phyloP scores from a whole-genome alignment of 78 protist genomes.

The Speleostelium caveatum region DNA sequence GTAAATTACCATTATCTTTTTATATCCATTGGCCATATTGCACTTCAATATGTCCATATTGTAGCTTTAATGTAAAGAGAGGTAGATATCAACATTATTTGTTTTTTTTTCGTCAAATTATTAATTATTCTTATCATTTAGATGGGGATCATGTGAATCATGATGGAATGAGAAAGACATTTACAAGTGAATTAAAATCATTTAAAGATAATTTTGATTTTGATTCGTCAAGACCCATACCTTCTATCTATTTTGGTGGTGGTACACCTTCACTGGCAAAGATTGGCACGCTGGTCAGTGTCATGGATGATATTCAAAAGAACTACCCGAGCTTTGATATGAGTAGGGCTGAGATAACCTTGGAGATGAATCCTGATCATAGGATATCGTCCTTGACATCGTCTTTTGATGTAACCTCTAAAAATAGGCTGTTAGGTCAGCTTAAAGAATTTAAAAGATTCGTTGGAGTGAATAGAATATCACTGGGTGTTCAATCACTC shows the following conservation, averaged over 20 bases:
- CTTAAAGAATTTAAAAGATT: slow-evolving; percentile 49
- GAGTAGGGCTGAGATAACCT: slow-evolving; percentile 35
- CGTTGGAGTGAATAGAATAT: slow-evolving; percentile 58
- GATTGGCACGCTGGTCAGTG: slow-evolving; percentile 13
- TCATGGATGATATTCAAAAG: neutral
- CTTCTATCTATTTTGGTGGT: slow-evolving; percentile 81
- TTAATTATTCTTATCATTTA: no score
- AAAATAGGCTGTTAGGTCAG: no score
- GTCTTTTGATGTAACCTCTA: no score
- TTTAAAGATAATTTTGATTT: neutral
- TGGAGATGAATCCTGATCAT: slow-evolving; percentile 78
- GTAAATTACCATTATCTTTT: slow-evolving; percentile 28
- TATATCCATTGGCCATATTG: slow-evolving; percentile 84
- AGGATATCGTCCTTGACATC: no score
- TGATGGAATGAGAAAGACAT: slow-evolving; percentile 23
- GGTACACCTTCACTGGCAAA: slow-evolving; percentile 83
- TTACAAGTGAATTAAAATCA: slow-evolving; percentile 2
- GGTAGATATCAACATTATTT: no score
- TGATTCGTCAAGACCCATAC: neutral
- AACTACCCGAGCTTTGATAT: neutral
- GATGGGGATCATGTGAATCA: slow-evolving; percentile 61
- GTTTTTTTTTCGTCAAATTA: no score
- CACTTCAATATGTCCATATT: slow-evolving; percentile 74
- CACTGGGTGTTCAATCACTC: slow-evolving; percentile 77
- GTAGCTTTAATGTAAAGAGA: slow-evolving; percentile 75